These are phyloP conservation scores for Amanita rimosa DNA, from an alignment of 768 basidiomycete species.

Conservation along the genomic window DNA sequence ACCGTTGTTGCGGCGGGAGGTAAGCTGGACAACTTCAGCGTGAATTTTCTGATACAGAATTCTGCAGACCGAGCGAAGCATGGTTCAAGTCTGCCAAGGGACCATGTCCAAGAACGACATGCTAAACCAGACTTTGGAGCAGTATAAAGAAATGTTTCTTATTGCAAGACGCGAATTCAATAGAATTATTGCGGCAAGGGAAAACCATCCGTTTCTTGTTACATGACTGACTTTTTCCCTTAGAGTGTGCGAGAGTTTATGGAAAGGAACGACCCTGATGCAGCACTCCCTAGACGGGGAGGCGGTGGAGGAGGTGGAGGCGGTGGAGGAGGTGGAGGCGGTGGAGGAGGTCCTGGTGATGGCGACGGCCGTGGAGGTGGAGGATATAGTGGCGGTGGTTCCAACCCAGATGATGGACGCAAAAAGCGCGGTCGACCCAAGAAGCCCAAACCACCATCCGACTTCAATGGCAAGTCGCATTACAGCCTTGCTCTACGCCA, in stretches of 20 bases:
- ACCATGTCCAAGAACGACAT: slow-evolving; percentile 72
- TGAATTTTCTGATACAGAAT: not conserved
- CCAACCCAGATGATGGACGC: slow-evolving; percentile 10
- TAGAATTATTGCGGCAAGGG: slow-evolving; percentile 54
- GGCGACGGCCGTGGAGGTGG: slow-evolving; percentile 21
- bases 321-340: slow-evolving; percentile 13
- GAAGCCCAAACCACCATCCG: slow-evolving; percentile 1
- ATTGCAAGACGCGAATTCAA: slow-evolving; percentile 67
- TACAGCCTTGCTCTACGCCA: not conserved
- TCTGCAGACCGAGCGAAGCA: slow-evolving; percentile 78
- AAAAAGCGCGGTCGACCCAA: slow-evolving; percentile 10
- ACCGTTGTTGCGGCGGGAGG: slow-evolving; percentile 87
- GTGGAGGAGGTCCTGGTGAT: slow-evolving; percentile 24
- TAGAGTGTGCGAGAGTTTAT: slow-evolving; percentile 54
- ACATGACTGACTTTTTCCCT: not conserved
- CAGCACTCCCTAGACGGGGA: slow-evolving; percentile 26
- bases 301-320: slow-evolving; percentile 10
- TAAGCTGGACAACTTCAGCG: slow-evolving; percentile 21
- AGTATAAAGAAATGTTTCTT: slow-evolving; percentile 89
- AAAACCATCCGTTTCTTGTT: not conserved
- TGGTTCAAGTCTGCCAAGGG: slow-evolving; percentile 91
- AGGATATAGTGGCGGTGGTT: slow-evolving; percentile 10
- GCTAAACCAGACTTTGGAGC: slow-evolving; percentile 64
- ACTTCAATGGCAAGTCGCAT: not conserved
- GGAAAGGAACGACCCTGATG: slow-evolving; percentile 26